Conservation (phyloP, 345 rosid genomes). For the Anacardium occidentale region DNA sequence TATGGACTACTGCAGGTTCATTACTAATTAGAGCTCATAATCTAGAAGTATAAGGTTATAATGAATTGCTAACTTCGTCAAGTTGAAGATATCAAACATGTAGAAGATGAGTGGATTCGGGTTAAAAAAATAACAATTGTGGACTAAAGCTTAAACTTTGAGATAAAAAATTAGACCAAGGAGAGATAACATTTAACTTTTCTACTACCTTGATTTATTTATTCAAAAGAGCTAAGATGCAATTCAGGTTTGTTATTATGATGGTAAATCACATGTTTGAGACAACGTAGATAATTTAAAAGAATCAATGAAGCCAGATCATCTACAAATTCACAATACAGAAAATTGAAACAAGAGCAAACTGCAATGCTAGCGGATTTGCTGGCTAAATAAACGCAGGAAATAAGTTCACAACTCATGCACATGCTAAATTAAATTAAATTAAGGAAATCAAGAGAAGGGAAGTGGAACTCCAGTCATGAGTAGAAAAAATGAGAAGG, state of each 20-base stretch:
- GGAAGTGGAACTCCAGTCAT: not conserved
- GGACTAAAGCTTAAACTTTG: not conserved
- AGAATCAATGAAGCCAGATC: not conserved
- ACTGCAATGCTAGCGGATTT: not conserved
- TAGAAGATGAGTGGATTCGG: not conserved
- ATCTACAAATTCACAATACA: not conserved
- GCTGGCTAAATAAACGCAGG: not conserved
- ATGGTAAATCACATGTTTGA: not conserved
- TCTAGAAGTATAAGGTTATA: not conserved
- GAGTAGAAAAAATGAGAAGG: not conserved
- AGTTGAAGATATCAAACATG: not conserved
- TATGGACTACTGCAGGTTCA: not conserved
- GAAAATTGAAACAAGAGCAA: constrained; percentile 2
- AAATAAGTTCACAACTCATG: not conserved
- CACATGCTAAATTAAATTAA: not conserved
- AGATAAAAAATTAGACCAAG: not conserved
- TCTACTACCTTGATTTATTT: too few relatives aligned
- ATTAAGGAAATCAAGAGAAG: not conserved
- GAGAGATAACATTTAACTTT: not conserved
- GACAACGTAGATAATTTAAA: not conserved
- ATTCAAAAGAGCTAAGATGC: not conserved
- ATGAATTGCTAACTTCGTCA: not conserved
- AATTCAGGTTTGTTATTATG: too few relatives aligned
- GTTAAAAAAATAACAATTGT: too few relatives aligned
- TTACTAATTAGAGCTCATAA: not conserved